phyloP scores from a whole-genome alignment of 148 eudicot species.

The Tetragonia tetragonoides region DNA sequence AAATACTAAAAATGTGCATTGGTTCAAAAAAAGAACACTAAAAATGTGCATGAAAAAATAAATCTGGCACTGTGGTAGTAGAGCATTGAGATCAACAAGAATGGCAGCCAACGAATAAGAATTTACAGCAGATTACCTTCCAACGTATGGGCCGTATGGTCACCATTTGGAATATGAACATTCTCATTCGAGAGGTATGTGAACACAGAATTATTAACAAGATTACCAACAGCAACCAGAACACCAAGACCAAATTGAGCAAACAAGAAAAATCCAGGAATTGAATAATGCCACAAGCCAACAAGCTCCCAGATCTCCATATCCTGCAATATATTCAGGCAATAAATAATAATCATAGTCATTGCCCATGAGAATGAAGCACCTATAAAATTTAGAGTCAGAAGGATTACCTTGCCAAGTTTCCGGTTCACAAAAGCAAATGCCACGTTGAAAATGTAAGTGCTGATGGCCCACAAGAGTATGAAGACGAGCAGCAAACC shows the following conservation, averaged over 20 bases:
- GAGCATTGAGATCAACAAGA: background rate
- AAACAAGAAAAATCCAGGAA: conserved; percentile 85
- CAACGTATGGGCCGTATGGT: conserved; percentile 33
- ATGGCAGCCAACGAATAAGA: background rate
- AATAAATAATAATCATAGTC: conserved; percentile 8
- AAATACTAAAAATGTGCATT: background rate
- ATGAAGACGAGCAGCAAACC: conserved; percentile 94
- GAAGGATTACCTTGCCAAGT: conserved; percentile 62
- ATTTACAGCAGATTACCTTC: conserved; percentile 59
- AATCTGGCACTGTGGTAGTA: conserved; percentile 1
- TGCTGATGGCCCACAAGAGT: conserved; percentile 88
- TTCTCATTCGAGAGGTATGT: conserved; percentile 65
- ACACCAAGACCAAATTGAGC: conserved; percentile 95
- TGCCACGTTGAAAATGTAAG: conserved; percentile 86
- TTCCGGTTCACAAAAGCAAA: conserved; percentile 68
- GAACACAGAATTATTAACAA: conserved; percentile 93
- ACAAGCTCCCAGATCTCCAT: conserved; percentile 97
- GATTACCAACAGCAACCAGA: conserved; percentile 90
- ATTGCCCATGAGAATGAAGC: background rate
- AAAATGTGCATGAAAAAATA: conserved; percentile 8
- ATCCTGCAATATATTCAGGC: conserved; percentile 45
- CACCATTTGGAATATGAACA: conserved; percentile 49
- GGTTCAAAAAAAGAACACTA: background rate
- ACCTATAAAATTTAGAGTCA: background rate
- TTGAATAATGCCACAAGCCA: conserved; percentile 94